phyloP scores from a whole-genome alignment of 345 rosid genomes.

The Melaleuca quinquenervia region DNA sequence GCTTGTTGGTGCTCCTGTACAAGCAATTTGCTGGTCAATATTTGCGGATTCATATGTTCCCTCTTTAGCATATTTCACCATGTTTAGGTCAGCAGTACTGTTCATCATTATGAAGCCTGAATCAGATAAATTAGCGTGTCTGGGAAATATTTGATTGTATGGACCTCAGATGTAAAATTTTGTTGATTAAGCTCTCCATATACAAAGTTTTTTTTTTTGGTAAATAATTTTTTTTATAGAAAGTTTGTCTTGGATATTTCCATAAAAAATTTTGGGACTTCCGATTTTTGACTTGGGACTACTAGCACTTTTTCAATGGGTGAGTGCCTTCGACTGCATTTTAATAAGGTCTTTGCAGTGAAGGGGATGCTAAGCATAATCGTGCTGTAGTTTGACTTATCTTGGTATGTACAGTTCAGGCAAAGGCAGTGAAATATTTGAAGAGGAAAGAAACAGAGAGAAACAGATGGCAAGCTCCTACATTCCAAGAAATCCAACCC shows the following conservation, averaged over 20 bases:
- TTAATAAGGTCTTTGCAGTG: background rate
- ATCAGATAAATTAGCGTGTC: background rate
- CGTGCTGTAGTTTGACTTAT: background rate
- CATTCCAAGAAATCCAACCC: constrained; percentile 7
- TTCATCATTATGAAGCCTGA: background rate
- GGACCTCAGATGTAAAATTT: background rate
- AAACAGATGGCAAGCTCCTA: constrained; percentile 9
- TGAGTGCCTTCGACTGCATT: background rate
- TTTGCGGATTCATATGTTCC: background rate
- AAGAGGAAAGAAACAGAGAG: constrained; percentile 31
- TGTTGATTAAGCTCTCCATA: background rate
- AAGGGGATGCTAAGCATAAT: background rate
- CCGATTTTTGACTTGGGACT: background rate
- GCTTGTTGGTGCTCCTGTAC: background rate
- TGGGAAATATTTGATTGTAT: background rate
- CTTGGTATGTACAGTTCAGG: constrained; percentile 40
- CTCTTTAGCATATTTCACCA: background rate
- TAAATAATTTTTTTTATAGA: too few species aligned
- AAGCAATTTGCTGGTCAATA: background rate
- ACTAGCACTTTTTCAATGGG: background rate
- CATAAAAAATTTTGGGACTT: background rate
- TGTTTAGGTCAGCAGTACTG: background rate
- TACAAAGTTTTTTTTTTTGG: background rate
- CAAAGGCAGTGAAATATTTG: constrained; percentile 53
- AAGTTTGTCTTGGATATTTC: background rate